Evolutionary conservation across 306 rosid genomes (phyloP).

Genomic region (Rosa rugosa): DNA sequence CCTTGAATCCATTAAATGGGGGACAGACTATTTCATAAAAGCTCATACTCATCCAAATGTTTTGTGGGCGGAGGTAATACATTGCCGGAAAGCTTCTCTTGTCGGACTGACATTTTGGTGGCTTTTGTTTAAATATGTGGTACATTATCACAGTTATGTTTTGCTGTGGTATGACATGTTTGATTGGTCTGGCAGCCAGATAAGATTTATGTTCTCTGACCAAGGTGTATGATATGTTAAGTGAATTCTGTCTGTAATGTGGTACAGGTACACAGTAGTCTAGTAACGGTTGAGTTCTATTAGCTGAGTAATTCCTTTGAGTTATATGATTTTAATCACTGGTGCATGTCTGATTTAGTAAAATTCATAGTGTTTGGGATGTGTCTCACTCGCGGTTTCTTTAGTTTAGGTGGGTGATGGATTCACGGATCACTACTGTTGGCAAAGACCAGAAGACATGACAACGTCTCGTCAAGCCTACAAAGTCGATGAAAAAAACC

Average conservation of each 20-base stretch:
- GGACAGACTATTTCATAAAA: slow-evolving; percentile 84
- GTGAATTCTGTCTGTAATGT: background rate
- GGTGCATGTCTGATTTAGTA: background rate
- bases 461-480: slow-evolving; percentile 73
- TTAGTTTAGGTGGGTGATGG: slow-evolving; percentile 76
- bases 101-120: background rate
- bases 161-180: background rate
- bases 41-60: slow-evolving; percentile 75
- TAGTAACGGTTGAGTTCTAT: background rate
- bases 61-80: slow-evolving; percentile 64
- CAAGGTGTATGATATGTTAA: background rate
- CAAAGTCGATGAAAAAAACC: slow-evolving; percentile 52
- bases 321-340: background rate
- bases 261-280: background rate
- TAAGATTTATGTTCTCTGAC: background rate
- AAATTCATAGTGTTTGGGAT: background rate
- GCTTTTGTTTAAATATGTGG: background rate
- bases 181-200: background rate
- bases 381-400: background rate
- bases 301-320: background rate
- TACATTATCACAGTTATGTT: background rate
- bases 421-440: slow-evolving; percentile 78
- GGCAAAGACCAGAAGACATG: slow-evolving; percentile 96
- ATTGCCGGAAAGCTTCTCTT: background rate
- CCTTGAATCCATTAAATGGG: slow-evolving; percentile 88